Base-by-base conservation (phyloP, 1,139 yeast species). In the Geotrichum macrosporum region DNA sequence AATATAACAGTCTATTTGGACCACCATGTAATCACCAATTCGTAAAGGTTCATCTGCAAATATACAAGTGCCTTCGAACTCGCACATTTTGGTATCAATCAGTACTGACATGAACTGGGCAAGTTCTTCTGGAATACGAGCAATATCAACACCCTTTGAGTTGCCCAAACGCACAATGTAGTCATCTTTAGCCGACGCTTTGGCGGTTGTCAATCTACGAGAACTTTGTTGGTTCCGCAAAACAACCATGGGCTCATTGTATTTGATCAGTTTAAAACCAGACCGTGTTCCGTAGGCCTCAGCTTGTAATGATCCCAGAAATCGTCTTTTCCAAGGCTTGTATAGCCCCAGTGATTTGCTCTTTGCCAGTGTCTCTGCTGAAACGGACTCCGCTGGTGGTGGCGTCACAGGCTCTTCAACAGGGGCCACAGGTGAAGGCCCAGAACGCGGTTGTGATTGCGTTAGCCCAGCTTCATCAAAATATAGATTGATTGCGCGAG, bases 231-330 rank as follows among this genome's bases (percentile, higher is more conserved):
- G 29, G 9, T 32, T 40, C 5, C 69, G 59, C 19, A 54, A 51
- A 10, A 83, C 59, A 4, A 67, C 61, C 38, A 81, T 61, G 21
- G 58, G 63, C 32, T 83, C 77, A 15, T 77, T 75, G 59, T 75
- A 77, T 44, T 71, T 60, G 5, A 81, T 65, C 0, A 81, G 74
- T 38, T 68, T 69, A 35, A 72, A 57, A 0, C 85, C 82, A 0
- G 94, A 86, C 42, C 95, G 68, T 0, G 95, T 86, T 8, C 94
- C 88, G 85, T 89, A 83, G 1, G 87, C 89, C 46, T 78, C 81
- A 0, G 84, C 78, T 52, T 80, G 81, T 22, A 86, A 57, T 1
- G 87, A 73, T 0, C 96, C 96, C 20, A 87, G 70, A 57, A 72
- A 82, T 29, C 73, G 63, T 42, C 50, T 44, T 10, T 41, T 39